Evolutionary conservation across 805 yeast genomes (phyloP).

Genomic region (Yamadazyma phyllophila): DNA sequence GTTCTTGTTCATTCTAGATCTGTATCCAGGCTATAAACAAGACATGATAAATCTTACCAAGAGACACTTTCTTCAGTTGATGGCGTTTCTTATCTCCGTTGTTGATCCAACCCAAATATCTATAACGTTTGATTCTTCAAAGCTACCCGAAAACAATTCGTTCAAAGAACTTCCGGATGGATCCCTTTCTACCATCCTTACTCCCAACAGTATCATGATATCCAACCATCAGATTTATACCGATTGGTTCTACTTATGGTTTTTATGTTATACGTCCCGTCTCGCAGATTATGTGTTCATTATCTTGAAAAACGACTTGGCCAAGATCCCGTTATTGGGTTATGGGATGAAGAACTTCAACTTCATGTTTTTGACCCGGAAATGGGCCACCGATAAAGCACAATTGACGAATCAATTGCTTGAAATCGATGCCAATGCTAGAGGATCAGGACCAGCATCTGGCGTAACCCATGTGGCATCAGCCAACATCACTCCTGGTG

Average conservation of each 20-base stretch:
- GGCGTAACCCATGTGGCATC: slow-evolving; percentile 35
- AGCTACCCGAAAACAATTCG: slow-evolving; percentile 14
- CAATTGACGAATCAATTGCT: slow-evolving; percentile 54
- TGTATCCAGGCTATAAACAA: slow-evolving; percentile 34
- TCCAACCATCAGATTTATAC: slow-evolving; percentile 94
- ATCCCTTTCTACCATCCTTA: slow-evolving; percentile 27
- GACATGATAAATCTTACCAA: slow-evolving; percentile 54
- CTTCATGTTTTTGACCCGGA: slow-evolving; percentile 78
- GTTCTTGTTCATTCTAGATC: slow-evolving; percentile 19
- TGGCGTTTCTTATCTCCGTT: slow-evolving; percentile 49
- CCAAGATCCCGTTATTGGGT: slow-evolving; percentile 76
- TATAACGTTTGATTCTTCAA: slow-evolving; percentile 46
- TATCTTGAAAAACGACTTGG: slow-evolving; percentile 67
- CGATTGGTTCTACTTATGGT: slow-evolving; percentile 94
- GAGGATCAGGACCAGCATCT: slow-evolving; percentile 53
- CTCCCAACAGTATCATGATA: slow-evolving; percentile 60
- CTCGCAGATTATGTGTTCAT: slow-evolving; percentile 66
- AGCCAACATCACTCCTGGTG: slow-evolving; percentile 19
- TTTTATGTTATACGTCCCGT: slow-evolving; percentile 67
- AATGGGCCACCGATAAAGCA: slow-evolving; percentile 77
- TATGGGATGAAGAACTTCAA: slow-evolving; percentile 78
- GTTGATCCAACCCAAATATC: slow-evolving; percentile 53
- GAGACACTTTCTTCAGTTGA: slow-evolving; percentile 51
- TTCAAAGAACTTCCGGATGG: slow-evolving; percentile 30
- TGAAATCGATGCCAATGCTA: slow-evolving; percentile 58